Conservation (phyloP, 73 alveolate genomes). For the Uronychia binucleata region DNA sequence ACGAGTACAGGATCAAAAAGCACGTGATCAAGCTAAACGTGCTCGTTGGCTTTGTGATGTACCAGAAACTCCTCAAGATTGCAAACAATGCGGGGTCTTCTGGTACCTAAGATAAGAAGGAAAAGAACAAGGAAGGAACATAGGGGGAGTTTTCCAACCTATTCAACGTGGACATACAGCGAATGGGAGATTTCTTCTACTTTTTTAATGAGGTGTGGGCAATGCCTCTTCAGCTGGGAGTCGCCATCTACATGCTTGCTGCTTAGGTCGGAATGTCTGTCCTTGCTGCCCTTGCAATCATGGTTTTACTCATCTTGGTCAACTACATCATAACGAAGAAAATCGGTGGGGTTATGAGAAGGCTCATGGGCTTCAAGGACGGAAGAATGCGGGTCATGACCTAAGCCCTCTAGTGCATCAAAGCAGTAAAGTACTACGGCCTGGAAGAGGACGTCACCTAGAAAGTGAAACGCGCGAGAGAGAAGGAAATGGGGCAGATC, state of each 20-base stretch:
- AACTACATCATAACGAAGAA: background rate
- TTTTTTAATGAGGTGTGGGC: constrained; percentile 1
- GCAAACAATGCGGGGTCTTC: background rate
- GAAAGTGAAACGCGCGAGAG: constrained; percentile 53
- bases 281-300: constrained; percentile 7
- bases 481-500: constrained; percentile 35
- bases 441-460: constrained; percentile 59
- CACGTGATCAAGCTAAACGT: background rate
- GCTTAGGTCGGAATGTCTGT: background rate
- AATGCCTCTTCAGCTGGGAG: background rate
- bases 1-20: background rate
- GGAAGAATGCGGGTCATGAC: constrained; percentile 61
- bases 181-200: background rate
- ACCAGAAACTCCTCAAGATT: constrained; percentile 1
- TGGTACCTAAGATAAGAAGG: background rate
- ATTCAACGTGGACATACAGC: background rate
- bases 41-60: background rate
- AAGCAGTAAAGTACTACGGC: constrained; percentile 57
- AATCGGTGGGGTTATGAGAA: background rate
- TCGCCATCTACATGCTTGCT: background rate
- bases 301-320: background rate
- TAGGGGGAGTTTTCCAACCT: background rate
- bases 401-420: constrained; percentile 54
- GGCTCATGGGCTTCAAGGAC: constrained; percentile 49
- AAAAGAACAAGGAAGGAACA: background rate